Percentiles rank a stretch among this genome's conserved stretches.
These are phyloP conservation scores for Myxozyma sirexii DNA, from an alignment of 805 yeast genomes.

Conservation along the genomic window DNA sequence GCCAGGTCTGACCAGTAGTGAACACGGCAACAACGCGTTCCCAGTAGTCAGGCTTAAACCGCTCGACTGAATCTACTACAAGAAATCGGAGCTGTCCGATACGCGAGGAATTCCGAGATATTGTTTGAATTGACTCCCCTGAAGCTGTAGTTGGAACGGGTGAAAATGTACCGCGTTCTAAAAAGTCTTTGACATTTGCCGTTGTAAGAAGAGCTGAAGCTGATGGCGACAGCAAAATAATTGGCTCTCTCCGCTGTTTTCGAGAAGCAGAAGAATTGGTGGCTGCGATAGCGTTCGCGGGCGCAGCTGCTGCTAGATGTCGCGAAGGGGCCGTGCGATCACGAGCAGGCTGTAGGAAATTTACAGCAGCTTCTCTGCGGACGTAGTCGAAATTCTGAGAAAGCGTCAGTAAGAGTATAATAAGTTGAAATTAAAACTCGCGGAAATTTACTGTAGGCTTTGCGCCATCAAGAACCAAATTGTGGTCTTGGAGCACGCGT, in stretches of 20 bases:
- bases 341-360: constrained; percentile 26
- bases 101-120: constrained; percentile 58
- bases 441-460: constrained; percentile 36
- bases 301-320: neutral
- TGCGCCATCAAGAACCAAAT: constrained; percentile 45
- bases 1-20: constrained; percentile 98
- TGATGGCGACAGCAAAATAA: constrained; percentile 75
- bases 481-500: constrained; percentile 48
- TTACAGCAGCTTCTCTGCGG: constrained; percentile 41
- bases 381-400: constrained; percentile 42
- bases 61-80: constrained; percentile 85
- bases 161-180: constrained; percentile 71
- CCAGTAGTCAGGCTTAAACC: constrained; percentile 96
- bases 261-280: constrained; percentile 1
- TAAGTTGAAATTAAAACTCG: neutral
- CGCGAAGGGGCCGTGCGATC: constrained; percentile 5
- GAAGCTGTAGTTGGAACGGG: constrained; percentile 47
- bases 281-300: neutral
- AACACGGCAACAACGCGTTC: constrained; percentile 93
- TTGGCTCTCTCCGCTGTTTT: constrained; percentile 58
- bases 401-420: neutral
- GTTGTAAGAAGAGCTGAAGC: constrained; percentile 71
- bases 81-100: constrained; percentile 65
- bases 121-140: constrained; percentile 48
- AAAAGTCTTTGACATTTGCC: constrained; percentile 64